Evolutionary conservation across 2,329 filamentous ascomycete genomes (phyloP), one percentile per base, ranked within the genome.

Genomic region (Alternaria hordeiaustralica): DNA sequence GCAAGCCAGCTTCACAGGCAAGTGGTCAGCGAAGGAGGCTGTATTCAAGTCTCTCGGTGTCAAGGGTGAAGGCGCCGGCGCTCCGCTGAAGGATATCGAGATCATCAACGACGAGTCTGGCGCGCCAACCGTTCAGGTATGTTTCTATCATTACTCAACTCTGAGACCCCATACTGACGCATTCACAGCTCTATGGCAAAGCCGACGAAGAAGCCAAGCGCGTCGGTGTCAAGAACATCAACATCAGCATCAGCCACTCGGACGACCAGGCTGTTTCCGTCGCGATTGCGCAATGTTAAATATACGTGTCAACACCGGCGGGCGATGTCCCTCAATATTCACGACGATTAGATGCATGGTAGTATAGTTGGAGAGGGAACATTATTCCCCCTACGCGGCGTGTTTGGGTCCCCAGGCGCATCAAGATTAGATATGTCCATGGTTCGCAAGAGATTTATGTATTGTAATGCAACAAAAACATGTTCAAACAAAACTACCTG

Each of bases 41-140:
- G 94, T 99, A 1, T 99, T 99, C 87, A 99, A 99, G 88, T 94
- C 93, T 41, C 86, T 99, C 13, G 94, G 94, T 70, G 94, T 98
- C 12, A 84, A 87, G 72, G 91, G 94, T 81, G 90, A 92, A 82
- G 96, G 96, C 65, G 94, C 92, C 10, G 96, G 96, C 69, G 95
- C 96, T 63, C 87, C 93, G 15, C 82, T 99, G 82, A 96, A 91
- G 85, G 94, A 98, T 45, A 99, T 99, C 83, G 96, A 99, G 84
- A 95, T 99, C 73, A 81, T 88, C 66, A 90, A 90, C 74, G 90
- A 94, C 75, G 89, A 92, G 69, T 91, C 88, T 49, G 96, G 96
- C 62, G 94, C 91, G 41, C 96, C 96, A 10, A 85, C 88, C 69
- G 96, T 98, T 67, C 87, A 88, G 80, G 94, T 97, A 90, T 88